phyloP scores from a whole-genome alignment of 768 basidiomycete species.

The Trametes elegans region DNA sequence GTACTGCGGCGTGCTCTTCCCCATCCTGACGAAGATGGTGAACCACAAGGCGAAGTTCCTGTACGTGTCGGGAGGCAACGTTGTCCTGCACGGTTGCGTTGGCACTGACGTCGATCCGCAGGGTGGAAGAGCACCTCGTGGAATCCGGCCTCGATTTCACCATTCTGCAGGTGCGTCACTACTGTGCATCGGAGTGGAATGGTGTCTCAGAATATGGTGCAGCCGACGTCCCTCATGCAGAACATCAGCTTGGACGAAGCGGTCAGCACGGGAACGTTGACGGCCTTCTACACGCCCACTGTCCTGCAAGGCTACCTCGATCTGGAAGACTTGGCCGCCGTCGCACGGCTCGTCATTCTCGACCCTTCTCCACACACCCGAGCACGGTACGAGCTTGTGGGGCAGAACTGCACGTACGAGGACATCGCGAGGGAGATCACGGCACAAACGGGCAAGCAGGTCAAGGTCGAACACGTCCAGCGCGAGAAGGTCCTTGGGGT shows the following conservation, averaged over 20 bases:
- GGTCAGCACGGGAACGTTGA: conserved; percentile 15
- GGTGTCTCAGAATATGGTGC: background rate
- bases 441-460: conserved; percentile 14
- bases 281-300: conserved; percentile 24
- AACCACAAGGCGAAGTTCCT: conserved; percentile 29
- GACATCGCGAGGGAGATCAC: conserved; percentile 27
- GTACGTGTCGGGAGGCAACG: conserved; percentile 1
- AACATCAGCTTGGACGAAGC: conserved; percentile 26
- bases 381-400: conserved; percentile 36
- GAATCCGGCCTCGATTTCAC: conserved; percentile 37
- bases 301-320: conserved; percentile 36
- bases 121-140: conserved; percentile 37
- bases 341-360: conserved; percentile 29
- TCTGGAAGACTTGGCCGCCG: conserved; percentile 30
- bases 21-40: conserved; percentile 29
- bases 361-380: conserved; percentile 30
- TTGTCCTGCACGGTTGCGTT: background rate
- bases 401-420: conserved; percentile 30
- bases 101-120: conserved; percentile 8
- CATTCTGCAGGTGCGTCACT: conserved; percentile 30
- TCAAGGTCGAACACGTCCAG: conserved; percentile 22
- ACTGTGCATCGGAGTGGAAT: too few relatives aligned
- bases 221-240: conserved; percentile 37
- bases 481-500: conserved; percentile 17
- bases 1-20: conserved; percentile 34